Evolutionary conservation across 2,329 filamentous ascomycete species (phyloP).

Genomic region (Thielaviopsis cerberus): DNA sequence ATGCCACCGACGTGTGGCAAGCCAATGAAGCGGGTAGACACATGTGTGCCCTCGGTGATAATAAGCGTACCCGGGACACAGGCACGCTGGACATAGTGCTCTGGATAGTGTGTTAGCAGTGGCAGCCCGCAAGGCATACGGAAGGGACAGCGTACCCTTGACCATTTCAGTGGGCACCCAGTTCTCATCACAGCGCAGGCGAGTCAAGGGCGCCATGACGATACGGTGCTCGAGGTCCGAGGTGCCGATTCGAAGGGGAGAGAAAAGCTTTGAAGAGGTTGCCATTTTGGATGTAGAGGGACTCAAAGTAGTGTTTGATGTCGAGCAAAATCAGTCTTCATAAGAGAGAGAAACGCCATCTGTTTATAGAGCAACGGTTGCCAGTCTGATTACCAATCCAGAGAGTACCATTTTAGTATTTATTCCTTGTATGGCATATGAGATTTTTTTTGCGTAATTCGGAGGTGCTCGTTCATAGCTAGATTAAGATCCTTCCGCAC

Average conservation of each 20-base stretch:
- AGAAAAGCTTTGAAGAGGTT: slow-evolving; percentile 21
- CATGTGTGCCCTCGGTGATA: slow-evolving; percentile 28
- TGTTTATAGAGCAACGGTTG: too few relatives aligned
- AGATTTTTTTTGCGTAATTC: too few relatives aligned
- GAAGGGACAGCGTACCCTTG: slow-evolving; percentile 19
- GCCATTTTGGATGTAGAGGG: neutral
- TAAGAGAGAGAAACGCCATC: too few relatives aligned
- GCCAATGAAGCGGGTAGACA: slow-evolving; percentile 19
- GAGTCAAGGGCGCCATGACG: slow-evolving; percentile 39
- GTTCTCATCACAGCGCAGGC: slow-evolving; percentile 28
- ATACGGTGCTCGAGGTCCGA: slow-evolving; percentile 25
- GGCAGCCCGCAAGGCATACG: neutral
- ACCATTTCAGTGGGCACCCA: slow-evolving; percentile 15
- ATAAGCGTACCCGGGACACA: slow-evolving; percentile 24
- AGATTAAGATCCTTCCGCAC: too few relatives aligned
- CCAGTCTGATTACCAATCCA: too few relatives aligned
- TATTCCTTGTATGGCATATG: too few relatives aligned
- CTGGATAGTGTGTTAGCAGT: slow-evolving; percentile 15
- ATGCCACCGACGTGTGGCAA: slow-evolving; percentile 35
- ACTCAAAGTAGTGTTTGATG: neutral
- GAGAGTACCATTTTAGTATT: too few relatives aligned
- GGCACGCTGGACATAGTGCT: slow-evolving; percentile 29
- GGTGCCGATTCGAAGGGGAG: slow-evolving; percentile 24
- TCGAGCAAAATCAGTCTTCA: neutral
- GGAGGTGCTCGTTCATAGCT: too few relatives aligned